Percentiles rank a stretch among this genome's conserved stretches.
These are phyloP conservation scores for Kwoniella mangroviensis DNA, from an alignment of 768 basidiomycete species.

Conservation along the genomic window DNA sequence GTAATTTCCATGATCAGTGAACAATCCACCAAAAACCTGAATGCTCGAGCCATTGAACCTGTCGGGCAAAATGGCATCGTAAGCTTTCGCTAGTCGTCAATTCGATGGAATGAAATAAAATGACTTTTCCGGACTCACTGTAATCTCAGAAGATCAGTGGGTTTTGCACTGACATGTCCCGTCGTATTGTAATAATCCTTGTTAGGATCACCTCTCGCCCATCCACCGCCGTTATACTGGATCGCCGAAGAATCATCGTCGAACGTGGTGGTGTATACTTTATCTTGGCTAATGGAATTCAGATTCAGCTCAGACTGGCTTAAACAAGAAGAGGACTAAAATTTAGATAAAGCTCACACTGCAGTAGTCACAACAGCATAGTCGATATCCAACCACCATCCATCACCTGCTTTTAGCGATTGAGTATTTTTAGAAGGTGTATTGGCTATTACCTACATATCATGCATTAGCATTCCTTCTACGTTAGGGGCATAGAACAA, in stretches of 20 bases:
- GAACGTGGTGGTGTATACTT: slow-evolving; percentile 23
- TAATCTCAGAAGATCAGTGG: slow-evolving; percentile 22
- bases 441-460: slow-evolving; percentile 3
- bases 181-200: slow-evolving; percentile 32
- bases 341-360: slow-evolving; percentile 18
- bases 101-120: neutral
- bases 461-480: neutral
- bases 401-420: slow-evolving; percentile 11
- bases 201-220: slow-evolving; percentile 5
- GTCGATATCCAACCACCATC: slow-evolving; percentile 44
- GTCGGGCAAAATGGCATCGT: neutral
- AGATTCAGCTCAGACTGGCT: neutral
- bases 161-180: slow-evolving; percentile 15
- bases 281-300: neutral
- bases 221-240: slow-evolving; percentile 23
- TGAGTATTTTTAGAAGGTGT: slow-evolving; percentile 18
- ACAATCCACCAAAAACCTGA: slow-evolving; percentile 27
- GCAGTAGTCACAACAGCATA: slow-evolving; percentile 32
- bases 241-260: slow-evolving; percentile 34
- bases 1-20: slow-evolving; percentile 35
- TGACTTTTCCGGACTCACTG: neutral
- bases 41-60: slow-evolving; percentile 41
- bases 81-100: neutral
- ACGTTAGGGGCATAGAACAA: too few species aligned
- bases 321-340: neutral